Evolutionary conservation across 2,329 filamentous ascomycete species (phyloP), one percentile per base, ranked within the genome.

Genomic region (Xylariomycetidae sp.): DNA sequence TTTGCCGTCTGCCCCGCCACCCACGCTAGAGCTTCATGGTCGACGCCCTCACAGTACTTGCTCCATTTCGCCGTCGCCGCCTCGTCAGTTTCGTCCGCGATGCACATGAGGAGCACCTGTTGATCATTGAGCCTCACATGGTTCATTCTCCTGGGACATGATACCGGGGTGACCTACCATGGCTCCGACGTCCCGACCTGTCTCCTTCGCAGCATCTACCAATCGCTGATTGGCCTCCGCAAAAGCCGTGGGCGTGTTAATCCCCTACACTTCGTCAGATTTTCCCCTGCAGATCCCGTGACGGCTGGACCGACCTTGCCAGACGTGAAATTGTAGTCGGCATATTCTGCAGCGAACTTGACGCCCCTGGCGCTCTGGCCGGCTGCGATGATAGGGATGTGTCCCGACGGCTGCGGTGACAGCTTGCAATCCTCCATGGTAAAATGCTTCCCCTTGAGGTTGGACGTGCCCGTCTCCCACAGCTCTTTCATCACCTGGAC

Each of bases 371-470:
- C 54, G 17, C 50, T 55, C 42, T 58, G 54, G 4, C 54, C 54
- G 2, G 54, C 56, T 7, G 56, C 56, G 4, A 59, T 45, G 27
- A 59, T 53, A 33, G 54, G 40, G 35, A 58, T 50, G 19, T 30
- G 34, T 25, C 33, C 27, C 8, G 34, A 34, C 6, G 44, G 46
- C n/a, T 37, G 35, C 16, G 46, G 46, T 2, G 45, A 52, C 34
- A 58, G 47, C 37, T 53, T 57, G 45, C 55, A 57, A 41, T 58
- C 54, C 1, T 50, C 50, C 54, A 58, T 58, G 9, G 40, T 43
- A 42, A 58, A 58, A 29, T 58, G 45, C 28, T 54, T 50, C 4
- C 55, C 54, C 40, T 57, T 52, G 37, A 58, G 51, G 29, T 57
- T 49, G 10, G 50, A 55, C 11, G 52, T 49, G 6, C 55, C 54